Base-by-base conservation (phyloP, 2,329 filamentous ascomycete genomes). In the Pyrenochaeta sp. region DNA sequence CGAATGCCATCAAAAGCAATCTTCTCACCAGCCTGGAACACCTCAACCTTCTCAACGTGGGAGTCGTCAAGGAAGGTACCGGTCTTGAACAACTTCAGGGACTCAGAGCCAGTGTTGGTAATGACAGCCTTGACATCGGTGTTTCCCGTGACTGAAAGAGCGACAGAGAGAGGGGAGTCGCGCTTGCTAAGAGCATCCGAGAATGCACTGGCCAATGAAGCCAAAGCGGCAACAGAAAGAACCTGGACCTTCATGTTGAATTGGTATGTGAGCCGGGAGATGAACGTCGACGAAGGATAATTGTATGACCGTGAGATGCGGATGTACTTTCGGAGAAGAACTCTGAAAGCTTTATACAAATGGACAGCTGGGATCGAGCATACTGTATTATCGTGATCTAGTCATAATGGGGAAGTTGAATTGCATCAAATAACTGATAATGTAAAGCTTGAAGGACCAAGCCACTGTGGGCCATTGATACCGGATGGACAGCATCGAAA, bases 11-110 rank as follows among this genome's bases (percentile, higher is more conserved):
- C 77, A 54, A 85, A 85, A 10, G 72, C 64, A 18, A 83, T 68
- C 47, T 75, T 75, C 78, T 69, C 71, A 81, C 82, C 73, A 33
- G 74, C 77, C 45, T 79, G 74, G 66, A 77, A 82, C 43, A 85
- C 74, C 51, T 79, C 72, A n/a, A 81, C 77, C 75, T 83, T 85
- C 72, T 84, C 79, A 39, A 83, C 77, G 6, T 80, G 73, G n/a
- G 77, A 64, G 27, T 74, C 72, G 58, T 83, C 81, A 31, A 85
- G 71, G 56, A 85, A 78, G 45, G 79, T 82, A 29, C 82, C 82
- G 15, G 78, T 75, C 73, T 80, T 83, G 59, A 84, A 75, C 17
- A 85, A 63, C 68, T 83, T 82, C 51, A 85, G 68, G 55, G 76
- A 76, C 17, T 72, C 68, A 35, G 75, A 73, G 45, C 82, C 82